Percentiles rank a stretch among this genome's conserved stretches.
Conservation (phyloP, 2,329 filamentous ascomycete species). For the Geosmithia flava region DNA sequence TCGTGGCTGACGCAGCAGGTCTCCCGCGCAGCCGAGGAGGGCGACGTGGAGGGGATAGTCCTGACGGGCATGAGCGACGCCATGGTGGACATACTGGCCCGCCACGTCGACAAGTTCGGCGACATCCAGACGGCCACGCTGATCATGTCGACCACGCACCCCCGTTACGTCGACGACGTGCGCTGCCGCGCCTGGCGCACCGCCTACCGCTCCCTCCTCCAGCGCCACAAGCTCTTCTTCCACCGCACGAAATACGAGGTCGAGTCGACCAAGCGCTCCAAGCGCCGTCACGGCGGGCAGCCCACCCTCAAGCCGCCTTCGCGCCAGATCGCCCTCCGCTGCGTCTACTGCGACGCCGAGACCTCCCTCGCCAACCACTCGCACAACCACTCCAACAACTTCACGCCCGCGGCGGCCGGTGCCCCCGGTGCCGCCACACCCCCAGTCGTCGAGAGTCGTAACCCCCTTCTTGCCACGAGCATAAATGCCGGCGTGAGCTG, state of each 20-base stretch:
- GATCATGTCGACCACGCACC: constrained; percentile 60
- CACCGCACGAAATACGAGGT: constrained; percentile 68
- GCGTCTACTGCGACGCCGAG: constrained; percentile 61
- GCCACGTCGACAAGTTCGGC: constrained; percentile 62
- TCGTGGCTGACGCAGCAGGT: constrained; percentile 58
- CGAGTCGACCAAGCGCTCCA: constrained; percentile 59
- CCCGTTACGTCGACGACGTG: constrained; percentile 64
- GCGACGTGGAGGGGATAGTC: constrained; percentile 66
- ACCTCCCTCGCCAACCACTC: constrained; percentile 32
- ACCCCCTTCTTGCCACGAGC: constrained; percentile 44
- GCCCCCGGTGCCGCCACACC: constrained; percentile 2
- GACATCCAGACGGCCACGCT: constrained; percentile 72
- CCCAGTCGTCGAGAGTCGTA: constrained; percentile 21
- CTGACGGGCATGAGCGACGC: constrained; percentile 65
- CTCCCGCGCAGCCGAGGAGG: constrained; percentile 45
- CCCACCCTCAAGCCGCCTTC: constrained; percentile 53
- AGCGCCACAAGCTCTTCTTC: constrained; percentile 62
- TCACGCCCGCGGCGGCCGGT: constrained; percentile 2
- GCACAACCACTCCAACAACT: no score
- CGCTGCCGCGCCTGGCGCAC: constrained; percentile 64
- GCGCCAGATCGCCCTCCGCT: constrained; percentile 62
- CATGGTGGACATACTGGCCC: constrained; percentile 62
- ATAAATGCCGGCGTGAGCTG: constrained; percentile 51
- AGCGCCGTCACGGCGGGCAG: constrained; percentile 20
- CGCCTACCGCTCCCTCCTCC: constrained; percentile 58